A percentile compares a stretch with the other conserved stretches of the same genome.
Conservation (phyloP, 2,329 filamentous ascomycete species). For the Bertia moriformis region DNA sequence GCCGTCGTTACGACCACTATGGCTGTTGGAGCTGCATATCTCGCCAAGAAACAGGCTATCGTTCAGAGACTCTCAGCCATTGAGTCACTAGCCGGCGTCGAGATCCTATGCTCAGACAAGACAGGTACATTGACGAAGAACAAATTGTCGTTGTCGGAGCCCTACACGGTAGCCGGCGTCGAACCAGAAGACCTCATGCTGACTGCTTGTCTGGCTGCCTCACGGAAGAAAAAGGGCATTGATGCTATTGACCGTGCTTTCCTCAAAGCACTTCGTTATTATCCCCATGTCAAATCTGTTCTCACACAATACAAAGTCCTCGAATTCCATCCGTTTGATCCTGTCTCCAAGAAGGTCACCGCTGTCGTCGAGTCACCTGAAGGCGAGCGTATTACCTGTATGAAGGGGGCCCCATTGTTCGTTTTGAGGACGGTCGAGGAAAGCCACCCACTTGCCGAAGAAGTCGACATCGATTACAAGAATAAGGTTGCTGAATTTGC, state of each 20-base stretch:
- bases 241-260: conserved; percentile 93
- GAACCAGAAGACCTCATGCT: conserved; percentile 82
- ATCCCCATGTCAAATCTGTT: conserved; percentile 67
- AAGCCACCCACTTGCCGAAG: conserved; percentile 64
- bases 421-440: conserved; percentile 78
- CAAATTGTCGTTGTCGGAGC: conserved; percentile 76
- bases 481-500: conserved; percentile 86
- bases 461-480: conserved; percentile 73
- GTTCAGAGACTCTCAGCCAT: conserved; percentile 87
- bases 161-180: conserved; percentile 69
- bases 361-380: conserved; percentile 71
- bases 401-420: conserved; percentile 81
- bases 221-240: conserved; percentile 89
- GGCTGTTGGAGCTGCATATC: conserved; percentile 82
- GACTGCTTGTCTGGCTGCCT: conserved; percentile 77
- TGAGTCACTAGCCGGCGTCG: conserved; percentile 79
- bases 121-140: conserved; percentile 89
- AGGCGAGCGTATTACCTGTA: conserved; percentile 73
- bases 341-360: conserved; percentile 83
- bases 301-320: conserved; percentile 74
- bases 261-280: conserved; percentile 69
- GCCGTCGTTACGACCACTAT: conserved; percentile 89
- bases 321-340: conserved; percentile 78
- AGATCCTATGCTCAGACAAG: conserved; percentile 91
- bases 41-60: conserved; percentile 84